Base-by-base conservation (phyloP, 2,329 filamentous ascomycete species). In the Alternaria panax region DNA sequence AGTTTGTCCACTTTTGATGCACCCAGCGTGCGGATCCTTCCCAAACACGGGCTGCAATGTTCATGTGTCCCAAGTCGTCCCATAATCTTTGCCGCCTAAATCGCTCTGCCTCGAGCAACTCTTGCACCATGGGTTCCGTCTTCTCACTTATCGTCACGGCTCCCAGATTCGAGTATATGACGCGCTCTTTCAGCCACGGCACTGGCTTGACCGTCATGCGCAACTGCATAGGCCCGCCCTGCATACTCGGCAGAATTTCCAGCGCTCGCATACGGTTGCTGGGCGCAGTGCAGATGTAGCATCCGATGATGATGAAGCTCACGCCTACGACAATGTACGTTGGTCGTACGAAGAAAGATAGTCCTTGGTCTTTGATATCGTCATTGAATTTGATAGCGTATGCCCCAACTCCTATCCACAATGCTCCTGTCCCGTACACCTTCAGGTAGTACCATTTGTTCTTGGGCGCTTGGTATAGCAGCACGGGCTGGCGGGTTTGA, bases 1-100 rank as follows among this genome's bases (percentile, higher is more conserved):
- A 77, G 22, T 69, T 73, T 8, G 71, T 76, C 73, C 73, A 76
- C 51, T 73, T 76, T 54, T 77, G 73, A 45, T 77, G 68, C 8
- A 76, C 63, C 64, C 69, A 75, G 9, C 75, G 70, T 7, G 72
- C 74, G 0, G 65, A 63, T 0, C 71, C 62, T 47, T 76, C 73
- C 73, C 73, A 75, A 0, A 59, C 45, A 16, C 67, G 66, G 2
- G 54, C 43, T 3, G 68, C 14, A 16, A 74, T 65, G n/a, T 66
- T 71, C 60, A 70, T 56, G 7, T 66, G 60, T 27, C 62, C 70
- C 41, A 77, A 51, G n/a, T 68, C 74, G 14, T 74, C 63, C 45
- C 62, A 68, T 4, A 77, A 56, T 3, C 52, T 68, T 55, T 75
- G 72, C 7, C 57, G 62, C 45, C 69, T 52, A 11, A 71, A 69